Base-by-base conservation (phyloP, 805 yeast genomes). In the Isabelozyma gotoi region DNA sequence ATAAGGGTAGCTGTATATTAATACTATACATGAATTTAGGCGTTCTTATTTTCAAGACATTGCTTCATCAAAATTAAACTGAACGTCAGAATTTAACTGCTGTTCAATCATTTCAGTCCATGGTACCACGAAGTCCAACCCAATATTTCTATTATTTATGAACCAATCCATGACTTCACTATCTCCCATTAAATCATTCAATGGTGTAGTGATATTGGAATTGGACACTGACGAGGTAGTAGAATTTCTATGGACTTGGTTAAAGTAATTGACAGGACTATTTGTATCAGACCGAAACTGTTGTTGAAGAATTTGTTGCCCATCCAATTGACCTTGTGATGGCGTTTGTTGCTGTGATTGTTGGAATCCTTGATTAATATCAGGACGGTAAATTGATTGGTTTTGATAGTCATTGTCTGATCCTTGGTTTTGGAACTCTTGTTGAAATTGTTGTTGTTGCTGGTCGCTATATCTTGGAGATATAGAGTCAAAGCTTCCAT, bases 81-180 rank as follows among this genome's bases (percentile, higher is more conserved):
- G 66, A 29, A 59, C 69, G 39, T 65, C 64, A 10, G 57, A 52
- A 41, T 61, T 62, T 45, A 80, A 75, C 46, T 82, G 88, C 51
- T 81, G 83, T 57, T 85, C 92, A 34, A 85, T 77, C 78, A 84
- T 82, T 57, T 84, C 88, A 0, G 92, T 85, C 83, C 90, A 85
- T 2, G 88, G 88, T 32, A 83, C 91, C 20, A 84, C 76, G 29
- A 71, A 71, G 44, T 71, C 77, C 37, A 71, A 59, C 7, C 74
- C 74, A 15, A 69, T 59, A 42, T 69, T 65, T 33, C 55, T 53
- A 48, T 71, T 66, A 41, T 62, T 69, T 24, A 63, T 56, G 47
- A 71, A 69, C 74, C 74, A 71, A 24, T 71, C 76, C 65, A 70
- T 68, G 11, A 71, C 70, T 48, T 69, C 75, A 39, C 63, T 66